Percentiles rank a stretch among this genome's conserved stretches.
Conservation (phyloP, 305 asterid genomes). For the Fraxinus albicans region DNA sequence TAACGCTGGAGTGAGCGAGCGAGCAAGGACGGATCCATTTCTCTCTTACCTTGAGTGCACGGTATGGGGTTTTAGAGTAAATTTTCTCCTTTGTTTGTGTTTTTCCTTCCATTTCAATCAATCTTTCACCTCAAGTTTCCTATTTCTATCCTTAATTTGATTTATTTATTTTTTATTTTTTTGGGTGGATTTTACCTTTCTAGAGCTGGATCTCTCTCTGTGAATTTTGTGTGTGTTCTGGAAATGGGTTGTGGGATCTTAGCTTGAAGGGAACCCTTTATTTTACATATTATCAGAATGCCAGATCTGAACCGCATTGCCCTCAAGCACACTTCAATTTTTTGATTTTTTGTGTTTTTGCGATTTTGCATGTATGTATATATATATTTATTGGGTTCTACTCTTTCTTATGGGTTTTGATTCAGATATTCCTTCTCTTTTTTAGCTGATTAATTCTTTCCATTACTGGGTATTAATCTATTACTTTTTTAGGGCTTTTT, state of each 20-base stretch:
- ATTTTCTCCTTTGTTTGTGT: background rate
- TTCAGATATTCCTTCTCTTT: background rate
- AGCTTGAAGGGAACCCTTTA: slow-evolving; percentile 11
- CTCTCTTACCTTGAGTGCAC: slow-evolving; percentile 9
- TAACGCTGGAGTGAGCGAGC: background rate
- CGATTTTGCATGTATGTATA: slow-evolving; percentile 15
- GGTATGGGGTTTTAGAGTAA: slow-evolving; percentile 27
- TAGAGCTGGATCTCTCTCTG: slow-evolving; percentile 7
- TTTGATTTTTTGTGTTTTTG: background rate
- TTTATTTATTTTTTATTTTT: background rate
- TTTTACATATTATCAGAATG: slow-evolving; percentile 30
- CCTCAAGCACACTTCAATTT: slow-evolving; percentile 12
- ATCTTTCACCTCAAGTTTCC: slow-evolving; percentile 28
- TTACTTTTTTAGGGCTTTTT: background rate
- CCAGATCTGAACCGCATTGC: slow-evolving; percentile 59
- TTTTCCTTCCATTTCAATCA: slow-evolving; percentile 34
- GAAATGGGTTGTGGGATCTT: slow-evolving; percentile 31
- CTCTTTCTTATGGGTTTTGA: slow-evolving; percentile 8
- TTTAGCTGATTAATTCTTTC: background rate
- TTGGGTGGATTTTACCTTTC: background rate
- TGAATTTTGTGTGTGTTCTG: slow-evolving; percentile 14
- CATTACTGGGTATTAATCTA: background rate
- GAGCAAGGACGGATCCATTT: slow-evolving; percentile 22
- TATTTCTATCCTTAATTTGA: background rate
- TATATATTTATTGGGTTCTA: background rate